Conservation (phyloP, 2,329 filamentous ascomycete genomes). For the Neopestalotiopsis rosae region DNA sequence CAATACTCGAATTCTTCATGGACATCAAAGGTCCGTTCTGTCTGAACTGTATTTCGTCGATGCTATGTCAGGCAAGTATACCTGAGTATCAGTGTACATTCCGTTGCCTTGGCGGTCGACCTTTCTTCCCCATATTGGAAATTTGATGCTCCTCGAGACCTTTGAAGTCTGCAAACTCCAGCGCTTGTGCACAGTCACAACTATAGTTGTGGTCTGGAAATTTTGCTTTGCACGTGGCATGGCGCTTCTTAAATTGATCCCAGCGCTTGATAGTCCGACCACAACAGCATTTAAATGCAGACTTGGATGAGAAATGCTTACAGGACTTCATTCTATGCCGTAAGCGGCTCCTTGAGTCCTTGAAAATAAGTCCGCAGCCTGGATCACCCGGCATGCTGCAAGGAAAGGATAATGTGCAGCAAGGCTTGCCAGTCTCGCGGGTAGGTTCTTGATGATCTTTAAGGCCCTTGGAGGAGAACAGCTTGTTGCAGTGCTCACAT, state of each 20-base stretch:
- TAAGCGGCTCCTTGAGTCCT: not conserved
- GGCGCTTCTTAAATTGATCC: not conserved
- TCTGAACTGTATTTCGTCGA: not conserved
- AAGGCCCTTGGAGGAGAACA: not conserved
- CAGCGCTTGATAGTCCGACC: not conserved
- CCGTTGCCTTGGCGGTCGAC: not conserved
- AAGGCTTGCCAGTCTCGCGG: slow-evolving; percentile 32
- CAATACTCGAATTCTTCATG: not conserved
- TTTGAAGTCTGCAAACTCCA: not conserved
- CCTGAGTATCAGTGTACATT: not conserved
- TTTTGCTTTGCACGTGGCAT: not conserved
- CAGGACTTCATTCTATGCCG: not conserved
- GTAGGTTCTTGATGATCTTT: slow-evolving; percentile 23
- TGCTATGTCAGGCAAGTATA: too few species aligned
- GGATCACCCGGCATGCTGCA: slow-evolving; percentile 37
- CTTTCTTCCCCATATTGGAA: not conserved
- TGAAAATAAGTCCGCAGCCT: slow-evolving; percentile 24
- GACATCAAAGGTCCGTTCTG: not conserved
- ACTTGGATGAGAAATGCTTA: not conserved
- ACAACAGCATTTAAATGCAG: not conserved
- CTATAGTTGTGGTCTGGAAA: not conserved
- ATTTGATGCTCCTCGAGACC: not conserved
- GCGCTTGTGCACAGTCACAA: not conserved
- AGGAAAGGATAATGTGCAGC: slow-evolving; percentile 37
- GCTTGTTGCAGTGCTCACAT: not conserved